phyloP scores from a whole-genome alignment of 73 alveolate genomes.

The Symbiodinium pilosum region DNA sequence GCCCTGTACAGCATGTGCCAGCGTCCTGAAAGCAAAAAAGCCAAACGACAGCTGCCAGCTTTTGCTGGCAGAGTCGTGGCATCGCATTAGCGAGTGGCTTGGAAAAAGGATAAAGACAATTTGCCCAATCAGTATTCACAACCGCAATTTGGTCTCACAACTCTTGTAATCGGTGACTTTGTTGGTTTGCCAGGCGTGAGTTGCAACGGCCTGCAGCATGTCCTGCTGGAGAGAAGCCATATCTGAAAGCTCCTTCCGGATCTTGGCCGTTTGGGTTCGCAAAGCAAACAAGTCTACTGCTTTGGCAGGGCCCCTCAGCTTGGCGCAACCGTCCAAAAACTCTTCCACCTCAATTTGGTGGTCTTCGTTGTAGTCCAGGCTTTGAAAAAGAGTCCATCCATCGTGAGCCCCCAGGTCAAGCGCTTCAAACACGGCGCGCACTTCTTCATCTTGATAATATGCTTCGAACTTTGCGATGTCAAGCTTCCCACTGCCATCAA shows the following conservation, averaged over 20 bases:
- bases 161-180: not conserved
- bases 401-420: slow-evolving; percentile 13
- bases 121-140: too few relatives aligned
- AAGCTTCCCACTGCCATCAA: slow-evolving; percentile 3
- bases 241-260: not conserved
- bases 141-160: not conserved
- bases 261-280: slow-evolving; percentile 28
- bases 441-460: slow-evolving; percentile 23
- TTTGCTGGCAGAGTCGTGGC: too few relatives aligned
- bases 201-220: not conserved
- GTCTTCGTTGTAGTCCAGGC: slow-evolving; percentile 33
- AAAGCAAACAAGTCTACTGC: slow-evolving; percentile 47
- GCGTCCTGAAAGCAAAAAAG: too few relatives aligned
- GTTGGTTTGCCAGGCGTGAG: not conserved
- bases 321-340: slow-evolving; percentile 35
- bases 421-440: slow-evolving; percentile 39
- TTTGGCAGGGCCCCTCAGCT: slow-evolving; percentile 42
- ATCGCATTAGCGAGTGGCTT: too few relatives aligned
- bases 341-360: not conserved
- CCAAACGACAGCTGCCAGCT: too few relatives aligned
- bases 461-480: slow-evolving; percentile 27
- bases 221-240: not conserved
- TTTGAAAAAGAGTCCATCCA: slow-evolving; percentile 20
- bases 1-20: too few relatives aligned
- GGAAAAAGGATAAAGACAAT: too few relatives aligned